A percentile compares a stretch with the other conserved stretches of the same genome.
Evolutionary conservation across 2,329 filamentous ascomycete species (phyloP).

Genomic region (Curvularia lunata): DNA sequence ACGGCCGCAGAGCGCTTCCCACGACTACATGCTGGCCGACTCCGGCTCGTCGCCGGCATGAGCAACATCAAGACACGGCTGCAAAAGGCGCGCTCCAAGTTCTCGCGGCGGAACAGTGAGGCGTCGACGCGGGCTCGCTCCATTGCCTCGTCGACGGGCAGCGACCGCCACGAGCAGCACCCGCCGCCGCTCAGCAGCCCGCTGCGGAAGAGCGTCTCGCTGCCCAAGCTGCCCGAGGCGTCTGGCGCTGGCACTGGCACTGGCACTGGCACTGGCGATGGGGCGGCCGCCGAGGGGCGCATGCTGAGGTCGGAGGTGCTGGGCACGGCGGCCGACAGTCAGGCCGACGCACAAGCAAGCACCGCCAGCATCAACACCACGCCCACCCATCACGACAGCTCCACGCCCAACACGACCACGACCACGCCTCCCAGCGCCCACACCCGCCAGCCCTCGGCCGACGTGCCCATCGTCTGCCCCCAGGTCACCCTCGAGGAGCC

Average conservation of each 20-base stretch:
- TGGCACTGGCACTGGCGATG: slow-evolving; percentile 10
- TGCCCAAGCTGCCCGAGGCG: slow-evolving; percentile 41
- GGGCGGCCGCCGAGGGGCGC: slow-evolving; percentile 12
- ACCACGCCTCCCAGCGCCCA: slow-evolving; percentile 16
- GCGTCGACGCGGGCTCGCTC: slow-evolving; percentile 34
- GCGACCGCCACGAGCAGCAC: slow-evolving; percentile 26
- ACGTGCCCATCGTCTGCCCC: slow-evolving; percentile 29
- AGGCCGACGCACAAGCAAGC: slow-evolving; percentile 24
- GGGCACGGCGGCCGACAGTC: slow-evolving; percentile 20
- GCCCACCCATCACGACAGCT: slow-evolving; percentile 25
- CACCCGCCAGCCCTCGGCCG: slow-evolving; percentile 21
- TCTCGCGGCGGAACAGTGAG: slow-evolving; percentile 39
- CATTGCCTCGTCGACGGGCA: slow-evolving; percentile 34
- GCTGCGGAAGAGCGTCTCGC: slow-evolving; percentile 39
- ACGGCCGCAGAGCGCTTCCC: slow-evolving; percentile 10
- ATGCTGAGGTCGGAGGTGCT: slow-evolving; percentile 38
- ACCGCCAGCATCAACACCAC: slow-evolving; percentile 16
- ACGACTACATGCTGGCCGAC: slow-evolving; percentile 27
- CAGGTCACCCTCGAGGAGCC: slow-evolving; percentile 44
- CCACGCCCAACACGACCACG: slow-evolving; percentile 16
- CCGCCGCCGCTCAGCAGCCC: slow-evolving; percentile 19
- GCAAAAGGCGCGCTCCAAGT: slow-evolving; percentile 38
- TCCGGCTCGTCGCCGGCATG: slow-evolving; percentile 38
- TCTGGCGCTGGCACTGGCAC: slow-evolving; percentile 10
- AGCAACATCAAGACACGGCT: slow-evolving; percentile 46